phyloP scores from a whole-genome alignment of 257 asterid genomes.

The Solanum chmielewskii region DNA sequence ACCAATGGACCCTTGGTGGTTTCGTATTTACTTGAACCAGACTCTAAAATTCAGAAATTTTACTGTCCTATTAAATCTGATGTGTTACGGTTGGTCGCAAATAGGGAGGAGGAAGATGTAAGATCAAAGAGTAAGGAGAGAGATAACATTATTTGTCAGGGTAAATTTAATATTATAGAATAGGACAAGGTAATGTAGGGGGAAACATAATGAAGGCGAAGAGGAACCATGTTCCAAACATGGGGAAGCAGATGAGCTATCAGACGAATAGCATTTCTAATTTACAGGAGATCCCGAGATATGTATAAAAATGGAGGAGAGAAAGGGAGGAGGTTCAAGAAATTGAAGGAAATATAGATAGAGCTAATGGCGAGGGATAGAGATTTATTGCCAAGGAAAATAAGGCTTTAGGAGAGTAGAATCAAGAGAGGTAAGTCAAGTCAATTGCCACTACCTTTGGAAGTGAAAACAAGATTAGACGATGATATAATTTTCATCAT shows the following conservation, averaged over 20 bases:
- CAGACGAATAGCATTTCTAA: too few species aligned
- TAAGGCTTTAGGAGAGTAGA: background rate
- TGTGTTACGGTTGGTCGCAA: too few species aligned
- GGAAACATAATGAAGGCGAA: too few species aligned
- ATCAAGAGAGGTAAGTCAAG: background rate
- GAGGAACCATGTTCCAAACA: background rate
- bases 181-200: background rate
- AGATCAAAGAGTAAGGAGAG: background rate
- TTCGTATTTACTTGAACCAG: fast-evolving
- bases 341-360: background rate
- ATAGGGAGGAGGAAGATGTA: too few species aligned
- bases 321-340: background rate
- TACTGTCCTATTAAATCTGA: fast-evolving
- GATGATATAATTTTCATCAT: background rate
- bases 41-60: background rate
- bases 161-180: background rate
- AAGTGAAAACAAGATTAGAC: too few species aligned
- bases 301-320: background rate
- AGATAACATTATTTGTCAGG: background rate
- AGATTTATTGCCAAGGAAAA: too few species aligned
- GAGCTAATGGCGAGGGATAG: background rate
- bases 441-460: background rate
- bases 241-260: too few species aligned
- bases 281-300: background rate
- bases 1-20: background rate